Conservation (phyloP, 768 basidiomycete genomes). For the Suillus paluster region DNA sequence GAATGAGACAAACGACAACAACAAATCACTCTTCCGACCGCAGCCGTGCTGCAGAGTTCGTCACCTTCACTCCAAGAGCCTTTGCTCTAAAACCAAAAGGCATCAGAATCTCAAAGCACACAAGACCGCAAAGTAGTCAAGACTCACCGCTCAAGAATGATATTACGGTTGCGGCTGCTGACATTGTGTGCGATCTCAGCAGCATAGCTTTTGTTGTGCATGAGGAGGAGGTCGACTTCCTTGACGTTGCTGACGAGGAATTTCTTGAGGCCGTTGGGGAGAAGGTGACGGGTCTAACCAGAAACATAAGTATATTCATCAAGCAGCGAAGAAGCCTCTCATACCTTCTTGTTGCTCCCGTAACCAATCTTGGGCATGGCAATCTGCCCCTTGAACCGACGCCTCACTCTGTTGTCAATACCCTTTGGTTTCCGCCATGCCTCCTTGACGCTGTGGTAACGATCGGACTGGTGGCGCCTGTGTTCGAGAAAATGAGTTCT, state of each 20-base stretch:
- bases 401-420: conserved; percentile 98
- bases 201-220: conserved; percentile 97
- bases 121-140: background rate
- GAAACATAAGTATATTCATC: conserved; percentile 4
- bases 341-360: conserved; percentile 83
- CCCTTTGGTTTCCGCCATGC: conserved; percentile 99
- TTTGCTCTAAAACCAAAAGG: conserved; percentile 61
- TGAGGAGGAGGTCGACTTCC: conserved; percentile 93
- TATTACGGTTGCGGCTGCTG: conserved; percentile 91
- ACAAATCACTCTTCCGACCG: conserved; percentile 87
- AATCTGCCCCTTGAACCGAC: conserved; percentile 93
- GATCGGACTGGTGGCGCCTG: conserved; percentile 98
- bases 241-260: conserved; percentile 92
- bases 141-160: conserved; percentile 83
- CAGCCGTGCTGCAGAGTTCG: conserved; percentile 89
- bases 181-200: conserved; percentile 98
- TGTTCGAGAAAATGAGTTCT: conserved; percentile 18
- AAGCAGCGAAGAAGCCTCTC: conserved; percentile 19
- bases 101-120: conserved; percentile 11
- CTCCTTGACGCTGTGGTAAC: conserved; percentile 96
- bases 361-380: conserved; percentile 94
- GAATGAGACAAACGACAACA: conserved; percentile 41
- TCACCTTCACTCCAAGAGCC: conserved; percentile 89
- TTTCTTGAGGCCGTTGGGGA: conserved; percentile 96
- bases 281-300: conserved; percentile 84